Base-by-base conservation (phyloP, 495 filamentous ascomycete genomes). In the Aspergillus mulundensis region DNA sequence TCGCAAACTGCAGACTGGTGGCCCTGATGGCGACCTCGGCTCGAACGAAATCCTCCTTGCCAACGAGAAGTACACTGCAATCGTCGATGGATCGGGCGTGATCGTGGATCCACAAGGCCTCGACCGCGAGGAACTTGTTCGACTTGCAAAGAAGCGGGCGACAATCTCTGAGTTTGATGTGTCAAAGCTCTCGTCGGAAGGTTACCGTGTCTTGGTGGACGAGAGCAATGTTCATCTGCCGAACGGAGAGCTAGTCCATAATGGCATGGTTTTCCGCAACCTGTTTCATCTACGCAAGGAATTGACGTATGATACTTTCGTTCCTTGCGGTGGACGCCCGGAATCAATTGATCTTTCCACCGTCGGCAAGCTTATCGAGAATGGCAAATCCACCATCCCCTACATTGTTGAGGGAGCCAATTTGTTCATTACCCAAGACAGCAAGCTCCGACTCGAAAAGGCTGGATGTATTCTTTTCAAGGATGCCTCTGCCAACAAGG, bases 391-490 rank as follows among this genome's bases (percentile, higher is more conserved):
- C 15, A 81, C 80, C 6, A 87, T 98, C 54, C 91, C 91, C 6
- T 97, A 94, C 76, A 92, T 98, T 25, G 94, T 98, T 44, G 94
- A 98, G 71, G 94, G 94, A 19, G 94, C 94, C 66, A 98, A 98
- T 67, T 79, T 98, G 39, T 98, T 98, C 83, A 94, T 98, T 73
- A 97, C 94, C 12, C 95, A 98, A 73, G 94, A 98, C 66, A 91
- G 90, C 60, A 98, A 98, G 80, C 79, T 97, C 53, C 87, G 91
- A 19, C 82, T 98, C 5, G 94, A 98, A 74, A 85, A 89, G 62
- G 93, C 94, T 25, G 95, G 95, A 57, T 91, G 88, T 66, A 86
- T 97, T 61, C 71, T 98, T 41, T 97, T 89, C 83, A 98, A 98
- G 78, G 94, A 98, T 72, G 94, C 94, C 12, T 95, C 90, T 41